Evolutionary conservation across 208 protist species (phyloP).

Genomic region (Crithidia brevicula): DNA sequence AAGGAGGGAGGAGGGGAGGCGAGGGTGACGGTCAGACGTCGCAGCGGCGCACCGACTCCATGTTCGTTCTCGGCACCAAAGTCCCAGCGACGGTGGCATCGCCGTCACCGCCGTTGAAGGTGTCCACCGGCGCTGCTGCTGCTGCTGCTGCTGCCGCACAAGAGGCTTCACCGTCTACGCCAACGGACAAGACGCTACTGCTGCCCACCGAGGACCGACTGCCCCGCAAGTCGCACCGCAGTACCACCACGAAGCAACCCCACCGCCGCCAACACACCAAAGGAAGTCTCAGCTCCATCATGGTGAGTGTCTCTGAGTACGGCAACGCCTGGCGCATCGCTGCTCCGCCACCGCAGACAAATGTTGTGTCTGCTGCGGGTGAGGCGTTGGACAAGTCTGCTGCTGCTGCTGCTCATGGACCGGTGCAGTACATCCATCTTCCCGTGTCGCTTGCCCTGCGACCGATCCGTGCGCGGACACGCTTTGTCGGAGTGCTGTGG

Average conservation of each 20-base stretch:
- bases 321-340: not conserved
- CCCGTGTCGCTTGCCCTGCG: slow-evolving; percentile 56
- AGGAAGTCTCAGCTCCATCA: not conserved
- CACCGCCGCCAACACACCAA: not conserved
- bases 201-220: not conserved
- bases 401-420: not conserved
- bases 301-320: not conserved
- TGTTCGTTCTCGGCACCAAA: slow-evolving; percentile 6
- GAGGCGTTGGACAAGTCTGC: not conserved
- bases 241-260: not conserved
- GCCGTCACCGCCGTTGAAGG: not conserved
- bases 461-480: slow-evolving; percentile 56
- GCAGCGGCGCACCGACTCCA: not conserved
- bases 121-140: not conserved
- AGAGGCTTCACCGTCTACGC: too few relatives aligned
- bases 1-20: not conserved
- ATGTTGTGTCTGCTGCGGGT: not conserved
- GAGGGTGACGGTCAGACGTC: not conserved
- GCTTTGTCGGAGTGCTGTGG: slow-evolving; percentile 68
- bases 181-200: too few relatives aligned
- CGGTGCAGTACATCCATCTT: slow-evolving; percentile 10
- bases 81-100: not conserved
- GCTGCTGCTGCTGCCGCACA: not conserved
- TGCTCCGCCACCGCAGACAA: slow-evolving; percentile 1
- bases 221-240: not conserved